These are phyloP conservation scores for Rhynchosporium secalis DNA, from an alignment of 2,329 filamentous ascomycete genomes.

Conservation along the genomic window DNA sequence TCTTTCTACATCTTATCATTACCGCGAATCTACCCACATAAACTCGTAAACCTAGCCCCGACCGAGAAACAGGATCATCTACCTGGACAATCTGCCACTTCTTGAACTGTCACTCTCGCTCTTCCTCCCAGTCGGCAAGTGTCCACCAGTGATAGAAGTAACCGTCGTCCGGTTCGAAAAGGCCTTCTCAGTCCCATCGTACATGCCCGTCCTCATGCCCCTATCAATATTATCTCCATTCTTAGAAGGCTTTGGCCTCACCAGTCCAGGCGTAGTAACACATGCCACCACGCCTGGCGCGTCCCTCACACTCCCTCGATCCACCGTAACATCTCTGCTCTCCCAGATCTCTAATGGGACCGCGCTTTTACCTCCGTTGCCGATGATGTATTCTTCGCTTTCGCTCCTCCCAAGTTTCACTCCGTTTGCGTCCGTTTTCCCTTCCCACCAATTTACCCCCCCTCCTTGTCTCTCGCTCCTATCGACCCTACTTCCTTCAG, in stretches of 20 bases:
- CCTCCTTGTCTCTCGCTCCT: background rate
- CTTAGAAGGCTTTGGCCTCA: background rate
- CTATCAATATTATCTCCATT: conserved; percentile 4
- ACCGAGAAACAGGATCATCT: too few relatives aligned
- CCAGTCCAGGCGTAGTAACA: background rate
- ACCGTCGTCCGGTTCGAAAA: conserved; percentile 18
- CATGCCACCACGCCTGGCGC: background rate
- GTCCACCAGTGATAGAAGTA: background rate
- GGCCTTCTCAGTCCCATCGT: conserved; percentile 18
- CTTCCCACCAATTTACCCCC: conserved; percentile 28
- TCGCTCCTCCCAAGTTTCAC: conserved; percentile 22
- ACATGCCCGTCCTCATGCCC: conserved; percentile 17
- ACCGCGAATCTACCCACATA: too few relatives aligned
- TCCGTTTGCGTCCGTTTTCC: conserved; percentile 6
- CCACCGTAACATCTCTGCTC: conserved; percentile 28
- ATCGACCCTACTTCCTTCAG: conserved; percentile 7
- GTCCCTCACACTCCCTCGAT: conserved; percentile 24
- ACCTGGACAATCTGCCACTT: conserved; percentile 3
- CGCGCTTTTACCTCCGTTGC: conserved; percentile 9
- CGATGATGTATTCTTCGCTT: conserved; percentile 31
- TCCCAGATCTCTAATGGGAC: conserved; percentile 33
- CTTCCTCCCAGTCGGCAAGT: conserved; percentile 6
- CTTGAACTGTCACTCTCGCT: conserved; percentile 22
- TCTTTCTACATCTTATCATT: too few relatives aligned
- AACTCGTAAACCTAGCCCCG: too few relatives aligned